Evolutionary conservation across 148 eudicot species (phyloP).

Genomic region (Arctostaphylos glauca): DNA sequence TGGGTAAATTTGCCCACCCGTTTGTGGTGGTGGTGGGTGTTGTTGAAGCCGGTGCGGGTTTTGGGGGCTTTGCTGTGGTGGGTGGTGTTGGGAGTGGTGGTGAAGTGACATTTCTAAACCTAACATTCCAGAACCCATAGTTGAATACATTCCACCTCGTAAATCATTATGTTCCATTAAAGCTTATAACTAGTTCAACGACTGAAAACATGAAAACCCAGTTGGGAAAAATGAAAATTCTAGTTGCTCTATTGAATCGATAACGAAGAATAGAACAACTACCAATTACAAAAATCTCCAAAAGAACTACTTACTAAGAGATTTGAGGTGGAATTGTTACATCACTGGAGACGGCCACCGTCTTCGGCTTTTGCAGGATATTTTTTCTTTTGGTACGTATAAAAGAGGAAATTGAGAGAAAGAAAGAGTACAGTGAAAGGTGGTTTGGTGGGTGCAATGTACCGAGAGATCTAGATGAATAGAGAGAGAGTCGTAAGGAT

Average conservation of each 20-base stretch:
- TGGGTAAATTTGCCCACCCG: slow-evolving; percentile 32
- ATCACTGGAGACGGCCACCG: not conserved
- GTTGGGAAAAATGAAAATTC: not conserved
- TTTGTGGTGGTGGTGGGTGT: slow-evolving; percentile 32
- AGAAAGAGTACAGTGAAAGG: not conserved
- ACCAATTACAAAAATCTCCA: not conserved
- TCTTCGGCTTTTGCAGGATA: slow-evolving; percentile 13
- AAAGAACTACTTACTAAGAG: not conserved
- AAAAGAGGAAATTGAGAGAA: not conserved
- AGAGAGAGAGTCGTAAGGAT: not conserved
- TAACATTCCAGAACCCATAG: slow-evolving; percentile 41
- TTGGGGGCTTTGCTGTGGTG: slow-evolving; percentile 27
- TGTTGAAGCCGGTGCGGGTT: slow-evolving; percentile 31
- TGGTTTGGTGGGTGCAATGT: slow-evolving; percentile 2
- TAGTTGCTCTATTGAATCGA: not conserved
- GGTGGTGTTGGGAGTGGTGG: slow-evolving; percentile 20
- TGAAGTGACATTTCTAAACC: slow-evolving; percentile 61
- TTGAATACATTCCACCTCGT: slow-evolving; percentile 47
- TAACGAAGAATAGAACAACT: not conserved
- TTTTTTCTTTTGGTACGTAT: not conserved
- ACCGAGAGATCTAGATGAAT: not conserved
- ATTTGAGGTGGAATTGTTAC: slow-evolving; percentile 1
- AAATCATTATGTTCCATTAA: slow-evolving; percentile 51
- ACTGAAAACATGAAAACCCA: not conserved
- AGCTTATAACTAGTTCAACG: not conserved